Base-by-base conservation (phyloP, 805 yeast species). In the Clavispora fructus region DNA sequence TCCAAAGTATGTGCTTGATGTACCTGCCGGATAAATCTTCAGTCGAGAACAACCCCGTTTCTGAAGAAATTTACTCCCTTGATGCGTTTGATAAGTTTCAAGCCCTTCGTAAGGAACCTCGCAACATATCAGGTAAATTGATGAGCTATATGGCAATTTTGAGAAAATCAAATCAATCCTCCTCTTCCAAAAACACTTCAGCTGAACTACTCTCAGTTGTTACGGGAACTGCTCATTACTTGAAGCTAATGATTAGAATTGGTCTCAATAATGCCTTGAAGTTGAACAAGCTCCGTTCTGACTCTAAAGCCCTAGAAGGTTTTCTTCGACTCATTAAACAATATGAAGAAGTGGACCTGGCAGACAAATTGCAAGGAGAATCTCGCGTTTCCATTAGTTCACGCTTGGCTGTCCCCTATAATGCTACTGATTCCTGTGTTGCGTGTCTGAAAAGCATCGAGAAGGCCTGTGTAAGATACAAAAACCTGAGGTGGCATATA, bases 141-240 rank as follows among this genome's bases (percentile, higher is more conserved):
- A 91, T 94, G 85, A 82, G 88, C 41, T 92, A 89, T 66, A 75
- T 94, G 61, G 90, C 96, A 1, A 75, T 89, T 30, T 67, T 94
- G 38, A 74, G 97, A 50, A 89, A 87, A 57, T 72, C 80, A 0
- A 52, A 64, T 54, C 65, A 65, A 40, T 58, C 66, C 2, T 59
- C 65, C 3, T 56, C 62, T 9, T 67, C 73, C 4, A 74, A 75
- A 52, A 52, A 75, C 39, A 67, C 78, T 35, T 79, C 90, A 0
- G 83, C 86, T 4, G 84, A 82, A 45, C 61, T 92, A 35, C 74
- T 94, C 54, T 80, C 92, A 0, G 80, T 91, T 10, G 91, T 91
- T 6, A 88, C 97, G 1, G 90, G 95, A 0, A 71, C 92, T 55
- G 97, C 99, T 0, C 98, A 94, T 62, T 92, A 90, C 64, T 72